Conservation (phyloP, 164 flowering plant species). For the Magnolia kwangsiensis region DNA sequence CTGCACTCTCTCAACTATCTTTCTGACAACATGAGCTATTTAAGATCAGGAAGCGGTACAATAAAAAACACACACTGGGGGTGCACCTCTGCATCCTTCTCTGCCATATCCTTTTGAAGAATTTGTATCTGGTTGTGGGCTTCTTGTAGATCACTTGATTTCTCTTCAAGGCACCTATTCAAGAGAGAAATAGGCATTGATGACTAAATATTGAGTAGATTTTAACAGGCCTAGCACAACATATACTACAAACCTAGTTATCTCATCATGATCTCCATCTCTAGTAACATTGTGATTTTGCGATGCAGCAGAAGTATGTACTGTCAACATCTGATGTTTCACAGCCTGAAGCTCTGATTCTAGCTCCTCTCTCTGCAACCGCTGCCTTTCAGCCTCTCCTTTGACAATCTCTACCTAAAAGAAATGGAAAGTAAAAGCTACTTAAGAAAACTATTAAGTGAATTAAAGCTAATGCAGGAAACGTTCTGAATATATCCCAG, state of each 20-base stretch:
- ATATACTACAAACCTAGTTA: constrained; percentile 45
- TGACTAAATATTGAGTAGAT: background rate
- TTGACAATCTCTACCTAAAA: constrained; percentile 72
- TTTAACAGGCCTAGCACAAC: background rate
- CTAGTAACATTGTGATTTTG: constrained; percentile 32
- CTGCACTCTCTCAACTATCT: background rate
- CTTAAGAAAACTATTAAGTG: background rate
- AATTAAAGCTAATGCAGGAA: background rate
- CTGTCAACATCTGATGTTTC: constrained; percentile 51
- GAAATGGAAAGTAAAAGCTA: background rate
- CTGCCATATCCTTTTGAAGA: constrained; percentile 54
- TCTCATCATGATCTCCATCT: constrained; percentile 45
- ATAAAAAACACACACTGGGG: background rate
- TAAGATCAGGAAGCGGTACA: background rate
- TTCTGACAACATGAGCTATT: background rate
- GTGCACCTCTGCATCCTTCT: constrained; percentile 72
- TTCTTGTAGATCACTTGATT: constrained; percentile 50
- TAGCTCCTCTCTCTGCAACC: constrained; percentile 83
- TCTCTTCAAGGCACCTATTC: constrained; percentile 53
- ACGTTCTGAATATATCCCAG: constrained; percentile 1
- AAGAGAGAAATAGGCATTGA: constrained; percentile 4
- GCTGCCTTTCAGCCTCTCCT: constrained; percentile 87
- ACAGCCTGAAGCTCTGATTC: constrained; percentile 75
- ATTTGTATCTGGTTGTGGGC: constrained; percentile 38
- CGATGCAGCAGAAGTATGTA: constrained; percentile 11